Percentiles rank a stretch among this genome's conserved stretches.
Conservation (phyloP, 2,329 filamentous ascomycete species). For the Aspergillus proliferans region DNA sequence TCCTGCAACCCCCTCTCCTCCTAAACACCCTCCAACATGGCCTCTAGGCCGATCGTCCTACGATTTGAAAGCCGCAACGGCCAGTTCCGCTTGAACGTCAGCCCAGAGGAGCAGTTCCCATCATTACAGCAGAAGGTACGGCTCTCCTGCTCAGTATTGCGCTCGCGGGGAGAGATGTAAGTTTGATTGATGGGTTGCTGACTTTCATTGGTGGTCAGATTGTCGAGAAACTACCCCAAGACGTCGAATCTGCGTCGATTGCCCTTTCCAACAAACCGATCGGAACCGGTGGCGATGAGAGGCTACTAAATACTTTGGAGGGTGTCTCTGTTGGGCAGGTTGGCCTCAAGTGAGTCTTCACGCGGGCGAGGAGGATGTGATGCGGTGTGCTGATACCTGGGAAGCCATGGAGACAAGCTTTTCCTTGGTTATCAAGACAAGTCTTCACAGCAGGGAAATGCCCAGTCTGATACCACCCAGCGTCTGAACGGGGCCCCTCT, state of each 20-base stretch:
- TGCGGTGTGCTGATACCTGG: background rate
- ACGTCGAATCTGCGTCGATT: slow-evolving; percentile 50
- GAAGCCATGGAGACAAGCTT: slow-evolving; percentile 82
- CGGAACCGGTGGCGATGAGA: slow-evolving; percentile 49
- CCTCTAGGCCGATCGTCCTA: slow-evolving; percentile 61
- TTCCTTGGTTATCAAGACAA: slow-evolving; percentile 73
- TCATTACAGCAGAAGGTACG: slow-evolving; percentile 45
- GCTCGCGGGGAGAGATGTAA: background rate
- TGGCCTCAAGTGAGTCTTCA: slow-evolving; percentile 47
- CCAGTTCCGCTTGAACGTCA: slow-evolving; percentile 77
- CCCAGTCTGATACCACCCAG: slow-evolving; percentile 19
- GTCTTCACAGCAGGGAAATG: slow-evolving; percentile 42
- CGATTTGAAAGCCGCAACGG: slow-evolving; percentile 87
- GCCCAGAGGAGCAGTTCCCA: slow-evolving; percentile 66
- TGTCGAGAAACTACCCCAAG: slow-evolving; percentile 54
- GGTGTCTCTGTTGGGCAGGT: slow-evolving; percentile 53
- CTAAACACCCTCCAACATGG: slow-evolving; percentile 21
- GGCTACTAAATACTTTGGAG: slow-evolving; percentile 46
- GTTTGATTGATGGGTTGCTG: slow-evolving; percentile 1
- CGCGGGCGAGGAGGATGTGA: background rate
- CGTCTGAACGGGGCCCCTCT: slow-evolving; percentile 35
- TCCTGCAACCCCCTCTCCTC: background rate
- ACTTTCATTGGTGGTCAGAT: slow-evolving; percentile 34
- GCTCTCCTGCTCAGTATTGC: background rate
- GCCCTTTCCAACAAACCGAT: slow-evolving; percentile 56